Percentiles rank a stretch among this genome's conserved stretches.
phyloP scores from a whole-genome alignment of 2,329 filamentous ascomycete genomes.

The Epichloe festucae region DNA sequence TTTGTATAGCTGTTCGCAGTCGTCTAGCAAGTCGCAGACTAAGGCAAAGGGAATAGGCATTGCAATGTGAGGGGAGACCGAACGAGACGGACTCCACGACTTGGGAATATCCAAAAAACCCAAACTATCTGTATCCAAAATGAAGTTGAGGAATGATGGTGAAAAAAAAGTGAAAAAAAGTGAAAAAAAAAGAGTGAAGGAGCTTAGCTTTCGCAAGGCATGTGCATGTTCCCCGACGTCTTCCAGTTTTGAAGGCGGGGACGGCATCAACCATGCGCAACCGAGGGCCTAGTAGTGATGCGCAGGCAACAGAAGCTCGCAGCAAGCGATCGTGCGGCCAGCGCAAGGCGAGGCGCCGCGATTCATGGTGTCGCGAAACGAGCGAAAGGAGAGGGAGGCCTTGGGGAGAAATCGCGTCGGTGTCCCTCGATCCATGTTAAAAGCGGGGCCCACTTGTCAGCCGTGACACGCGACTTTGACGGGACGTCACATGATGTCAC shows the following conservation, averaged over 20 bases:
- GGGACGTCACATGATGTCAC: constrained; percentile 18
- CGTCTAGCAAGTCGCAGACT: constrained; percentile 62
- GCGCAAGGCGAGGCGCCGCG: not conserved
- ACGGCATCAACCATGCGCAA: too few species aligned
- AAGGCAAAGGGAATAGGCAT: constrained; percentile 58
- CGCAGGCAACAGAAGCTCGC: not conserved
- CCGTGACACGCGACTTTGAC: constrained; percentile 15
- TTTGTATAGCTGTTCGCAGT: constrained; percentile 38
- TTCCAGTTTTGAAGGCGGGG: too few species aligned
- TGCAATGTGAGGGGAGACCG: not conserved
- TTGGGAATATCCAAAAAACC: not conserved
- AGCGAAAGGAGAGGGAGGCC: not conserved
- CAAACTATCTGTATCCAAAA: not conserved
- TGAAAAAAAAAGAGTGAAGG: too few species aligned
- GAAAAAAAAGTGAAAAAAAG: too few species aligned
- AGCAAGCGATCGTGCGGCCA: not conserved
- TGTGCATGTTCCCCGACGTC: not conserved
- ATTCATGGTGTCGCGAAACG: constrained; percentile 5
- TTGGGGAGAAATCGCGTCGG: constrained; percentile 1
- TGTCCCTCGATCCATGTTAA: not conserved
- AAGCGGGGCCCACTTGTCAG: not conserved
- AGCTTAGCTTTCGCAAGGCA: not conserved
- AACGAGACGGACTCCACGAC: not conserved
- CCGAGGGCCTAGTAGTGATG: not conserved
- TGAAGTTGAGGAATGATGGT: not conserved